A percentile compares a stretch with the other conserved stretches of the same genome.
Evolutionary conservation across 768 basidiomycete species (phyloP).

Genomic region (Tephrocybe sp.): DNA sequence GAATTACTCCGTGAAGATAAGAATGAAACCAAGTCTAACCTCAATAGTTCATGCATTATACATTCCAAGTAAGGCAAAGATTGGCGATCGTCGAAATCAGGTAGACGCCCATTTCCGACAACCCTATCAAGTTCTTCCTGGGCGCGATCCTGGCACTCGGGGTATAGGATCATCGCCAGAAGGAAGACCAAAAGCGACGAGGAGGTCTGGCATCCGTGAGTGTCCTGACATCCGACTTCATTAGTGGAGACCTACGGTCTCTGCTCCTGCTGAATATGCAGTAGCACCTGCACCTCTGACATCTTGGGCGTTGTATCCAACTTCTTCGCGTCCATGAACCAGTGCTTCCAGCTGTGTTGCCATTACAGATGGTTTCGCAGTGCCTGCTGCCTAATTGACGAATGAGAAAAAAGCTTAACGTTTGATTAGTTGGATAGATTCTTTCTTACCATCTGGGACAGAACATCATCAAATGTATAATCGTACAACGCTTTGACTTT

Average conservation of each 20-base stretch:
- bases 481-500: conserved; percentile 9
- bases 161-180: conserved; percentile 30
- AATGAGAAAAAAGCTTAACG: too few relatives aligned
- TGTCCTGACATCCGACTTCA: background rate
- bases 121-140: conserved; percentile 30
- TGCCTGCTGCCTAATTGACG: background rate
- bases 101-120: conserved; percentile 20
- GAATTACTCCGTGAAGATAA: too few relatives aligned
- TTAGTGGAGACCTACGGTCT: background rate
- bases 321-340: background rate
- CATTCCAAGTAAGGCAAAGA: background rate
- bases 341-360: background rate
- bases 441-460: conserved; percentile 17
- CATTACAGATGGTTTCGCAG: background rate
- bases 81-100: conserved; percentile 8
- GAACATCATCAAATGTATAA: conserved; percentile 12
- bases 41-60: background rate
- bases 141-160: conserved; percentile 24
- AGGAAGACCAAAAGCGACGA: conserved; percentile 22
- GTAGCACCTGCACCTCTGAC: background rate
- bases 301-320: background rate
- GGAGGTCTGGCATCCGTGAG: conserved; percentile 7
- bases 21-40: background rate
- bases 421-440: too few relatives aligned
- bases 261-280: conserved; percentile 2